These are phyloP conservation scores for Fusarium robinianum DNA, from an alignment of 2,329 filamentous ascomycete species.

Conservation along the genomic window DNA sequence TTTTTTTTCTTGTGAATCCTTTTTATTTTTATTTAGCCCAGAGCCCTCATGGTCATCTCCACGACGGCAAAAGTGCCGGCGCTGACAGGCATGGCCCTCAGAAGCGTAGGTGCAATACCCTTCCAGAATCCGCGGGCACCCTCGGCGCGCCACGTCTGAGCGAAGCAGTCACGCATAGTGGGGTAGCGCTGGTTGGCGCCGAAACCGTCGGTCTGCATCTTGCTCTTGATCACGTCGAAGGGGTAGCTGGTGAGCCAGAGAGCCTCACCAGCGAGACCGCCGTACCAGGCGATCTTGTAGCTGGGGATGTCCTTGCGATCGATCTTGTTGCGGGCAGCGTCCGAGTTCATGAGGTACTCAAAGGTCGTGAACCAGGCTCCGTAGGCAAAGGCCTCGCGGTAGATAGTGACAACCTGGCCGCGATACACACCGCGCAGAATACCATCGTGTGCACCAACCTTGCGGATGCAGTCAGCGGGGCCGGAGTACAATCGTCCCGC, in stretches of 20 bases:
- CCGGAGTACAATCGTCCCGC: constrained; percentile 77
- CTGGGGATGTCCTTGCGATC: constrained; percentile 77
- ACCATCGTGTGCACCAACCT: constrained; percentile 69
- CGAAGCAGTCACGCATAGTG: constrained; percentile 88
- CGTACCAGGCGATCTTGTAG: constrained; percentile 88
- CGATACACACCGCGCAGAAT: constrained; percentile 79
- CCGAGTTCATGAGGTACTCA: constrained; percentile 93
- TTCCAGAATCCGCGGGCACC: constrained; percentile 90
- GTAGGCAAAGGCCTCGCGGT: constrained; percentile 92
- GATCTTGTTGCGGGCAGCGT: constrained; percentile 77
- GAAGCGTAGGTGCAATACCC: constrained; percentile 84
- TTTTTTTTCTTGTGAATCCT: constrained; percentile 18
- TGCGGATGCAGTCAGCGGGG: constrained; percentile 87
- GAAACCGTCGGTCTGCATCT: constrained; percentile 98
- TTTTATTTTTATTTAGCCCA: constrained; percentile 47
- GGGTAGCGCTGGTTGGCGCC: constrained; percentile 71
- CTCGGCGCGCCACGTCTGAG: constrained; percentile 76
- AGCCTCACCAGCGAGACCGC: constrained; percentile 89
- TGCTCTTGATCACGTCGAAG: constrained; percentile 97
- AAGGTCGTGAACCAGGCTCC: constrained; percentile 94
- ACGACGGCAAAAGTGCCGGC: constrained; percentile 95
- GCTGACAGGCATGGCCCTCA: constrained; percentile 96
- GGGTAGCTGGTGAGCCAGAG: constrained; percentile 95
- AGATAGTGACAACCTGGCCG: constrained; percentile 81
- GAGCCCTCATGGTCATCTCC: constrained; percentile 67